Percentiles rank a stretch among this genome's conserved stretches.
Evolutionary conservation across 1,284 basidiomycete genomes (phyloP).

Genomic region (Cutaneotrichosporon sp.): DNA sequence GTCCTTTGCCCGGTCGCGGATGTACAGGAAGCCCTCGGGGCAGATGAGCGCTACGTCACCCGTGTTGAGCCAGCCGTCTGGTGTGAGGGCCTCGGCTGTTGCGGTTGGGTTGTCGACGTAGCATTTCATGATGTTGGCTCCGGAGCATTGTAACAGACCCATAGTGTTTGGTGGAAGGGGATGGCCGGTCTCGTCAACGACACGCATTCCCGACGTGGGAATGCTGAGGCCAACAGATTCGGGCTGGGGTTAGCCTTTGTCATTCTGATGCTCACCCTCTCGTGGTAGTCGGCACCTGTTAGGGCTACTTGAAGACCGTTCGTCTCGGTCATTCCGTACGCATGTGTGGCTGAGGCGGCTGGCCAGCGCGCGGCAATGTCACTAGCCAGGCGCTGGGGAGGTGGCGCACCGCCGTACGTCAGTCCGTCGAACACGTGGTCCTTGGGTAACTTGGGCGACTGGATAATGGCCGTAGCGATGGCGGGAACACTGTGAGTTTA

Average conservation of each 20-base stretch:
- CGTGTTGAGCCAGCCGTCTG: constrained; percentile 49
- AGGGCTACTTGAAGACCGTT: constrained; percentile 43
- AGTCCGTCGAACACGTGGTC: constrained; percentile 36
- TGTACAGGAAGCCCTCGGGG: constrained; percentile 42
- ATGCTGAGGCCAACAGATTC: constrained; percentile 35
- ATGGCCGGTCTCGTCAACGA: constrained; percentile 36
- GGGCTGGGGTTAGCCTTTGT: constrained; percentile 7
- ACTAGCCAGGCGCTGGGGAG: constrained; percentile 36
- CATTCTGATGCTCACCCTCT: constrained; percentile 26
- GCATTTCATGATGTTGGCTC: constrained; percentile 47
- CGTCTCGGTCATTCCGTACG: constrained; percentile 50
- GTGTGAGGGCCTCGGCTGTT: constrained; percentile 34
- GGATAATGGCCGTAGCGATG: constrained; percentile 39
- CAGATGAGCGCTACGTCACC: constrained; percentile 44
- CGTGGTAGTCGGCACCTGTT: constrained; percentile 41
- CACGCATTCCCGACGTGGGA: constrained; percentile 36
- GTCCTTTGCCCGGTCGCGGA: constrained; percentile 48
- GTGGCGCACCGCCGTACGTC: constrained; percentile 48
- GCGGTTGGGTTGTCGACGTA: constrained; percentile 34
- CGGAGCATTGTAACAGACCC: constrained; percentile 39
- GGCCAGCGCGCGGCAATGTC: constrained; percentile 43
- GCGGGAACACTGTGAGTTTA: constrained; percentile 36
- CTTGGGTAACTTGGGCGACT: constrained; percentile 36
- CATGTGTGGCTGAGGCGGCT: constrained; percentile 31
- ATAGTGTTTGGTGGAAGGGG: constrained; percentile 26